Percentiles rank a stretch among this genome's conserved stretches.
Conservation (phyloP, 1,139 yeast genomes). For the Taphrina flavorubra region DNA sequence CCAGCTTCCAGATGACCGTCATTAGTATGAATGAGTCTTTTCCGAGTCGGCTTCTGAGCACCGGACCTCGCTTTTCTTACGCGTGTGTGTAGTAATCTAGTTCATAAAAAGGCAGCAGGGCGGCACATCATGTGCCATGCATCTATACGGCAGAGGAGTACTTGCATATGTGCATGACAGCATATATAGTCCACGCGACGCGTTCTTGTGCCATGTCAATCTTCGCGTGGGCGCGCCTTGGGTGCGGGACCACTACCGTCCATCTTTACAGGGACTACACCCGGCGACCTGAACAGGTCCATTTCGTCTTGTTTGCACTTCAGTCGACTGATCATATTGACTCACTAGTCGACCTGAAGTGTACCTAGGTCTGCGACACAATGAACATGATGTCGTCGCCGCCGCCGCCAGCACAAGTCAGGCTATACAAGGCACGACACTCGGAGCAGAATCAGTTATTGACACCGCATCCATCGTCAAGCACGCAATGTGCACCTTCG, state of each 20-base stretch:
- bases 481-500: constrained; percentile 26
- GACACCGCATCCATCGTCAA: constrained; percentile 34
- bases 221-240: too few species aligned
- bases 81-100: too few species aligned
- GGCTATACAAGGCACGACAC: not conserved
- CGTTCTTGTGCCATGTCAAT: not conserved
- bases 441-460: constrained; percentile 13
- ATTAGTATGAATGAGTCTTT: too few species aligned
- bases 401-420: not conserved
- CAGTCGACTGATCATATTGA: too few species aligned
- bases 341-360: not conserved
- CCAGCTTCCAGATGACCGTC: too few species aligned
- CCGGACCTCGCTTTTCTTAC: too few species aligned
- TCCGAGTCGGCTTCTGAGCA: too few species aligned
- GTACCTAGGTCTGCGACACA: not conserved
- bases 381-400: not conserved
- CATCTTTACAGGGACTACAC: too few species aligned
- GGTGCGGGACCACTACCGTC: too few species aligned
- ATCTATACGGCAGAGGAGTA: not conserved
- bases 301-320: too few species aligned
- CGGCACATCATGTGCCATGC: not conserved
- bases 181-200: not conserved
- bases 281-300: too few species aligned
- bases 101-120: too few species aligned
- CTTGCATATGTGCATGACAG: constrained; percentile 12